phyloP scores from a whole-genome alignment of 257 asterid species.

The Sherardia arvensis region DNA sequence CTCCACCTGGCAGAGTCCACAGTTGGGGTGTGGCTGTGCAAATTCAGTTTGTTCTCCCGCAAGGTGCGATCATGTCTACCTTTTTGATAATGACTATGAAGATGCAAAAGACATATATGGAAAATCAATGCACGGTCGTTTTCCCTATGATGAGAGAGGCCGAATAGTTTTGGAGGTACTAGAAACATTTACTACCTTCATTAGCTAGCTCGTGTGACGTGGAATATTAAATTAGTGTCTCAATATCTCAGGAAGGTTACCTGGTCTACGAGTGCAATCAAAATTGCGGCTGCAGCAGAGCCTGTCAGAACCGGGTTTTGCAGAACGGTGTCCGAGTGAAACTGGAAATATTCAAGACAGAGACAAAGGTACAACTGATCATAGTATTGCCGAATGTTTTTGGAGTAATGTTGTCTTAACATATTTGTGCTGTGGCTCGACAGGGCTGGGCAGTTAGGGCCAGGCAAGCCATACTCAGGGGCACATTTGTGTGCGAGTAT shows the following conservation, averaged over 20 bases:
- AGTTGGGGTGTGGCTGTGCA: slow-evolving; percentile 81
- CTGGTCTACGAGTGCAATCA: slow-evolving; percentile 92
- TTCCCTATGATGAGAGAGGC: slow-evolving; percentile 89
- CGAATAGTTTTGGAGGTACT: slow-evolving; percentile 93
- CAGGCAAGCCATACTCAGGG: slow-evolving; percentile 70
- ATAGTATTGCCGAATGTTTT: slow-evolving; percentile 6
- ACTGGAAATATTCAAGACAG: slow-evolving; percentile 88
- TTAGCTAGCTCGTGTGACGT: not conserved
- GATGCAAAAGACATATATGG: slow-evolving; percentile 91
- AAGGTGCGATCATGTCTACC: slow-evolving; percentile 82
- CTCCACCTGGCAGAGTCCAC: slow-evolving; percentile 56
- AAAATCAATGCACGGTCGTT: slow-evolving; percentile 81
- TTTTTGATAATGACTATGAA: slow-evolving; percentile 82
- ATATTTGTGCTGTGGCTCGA: slow-evolving; percentile 18
- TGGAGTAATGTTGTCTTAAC: slow-evolving; percentile 3
- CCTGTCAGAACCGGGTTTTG: slow-evolving; percentile 87
- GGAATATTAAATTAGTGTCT: slow-evolving; percentile 10
- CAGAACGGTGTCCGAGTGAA: slow-evolving; percentile 82
- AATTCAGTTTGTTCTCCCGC: slow-evolving; percentile 57
- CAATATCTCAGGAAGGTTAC: slow-evolving; percentile 77
- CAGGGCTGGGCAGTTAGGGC: slow-evolving; percentile 99
- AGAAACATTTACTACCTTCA: slow-evolving; percentile 13
- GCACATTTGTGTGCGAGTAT: slow-evolving; percentile 90
- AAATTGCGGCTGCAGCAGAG: slow-evolving; percentile 66
- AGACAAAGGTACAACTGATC: slow-evolving; percentile 49